Percentiles rank a stretch among this genome's conserved stretches.
Evolutionary conservation across 805 yeast species (phyloP).

Genomic region (Saccharomycopsis babjevae): DNA sequence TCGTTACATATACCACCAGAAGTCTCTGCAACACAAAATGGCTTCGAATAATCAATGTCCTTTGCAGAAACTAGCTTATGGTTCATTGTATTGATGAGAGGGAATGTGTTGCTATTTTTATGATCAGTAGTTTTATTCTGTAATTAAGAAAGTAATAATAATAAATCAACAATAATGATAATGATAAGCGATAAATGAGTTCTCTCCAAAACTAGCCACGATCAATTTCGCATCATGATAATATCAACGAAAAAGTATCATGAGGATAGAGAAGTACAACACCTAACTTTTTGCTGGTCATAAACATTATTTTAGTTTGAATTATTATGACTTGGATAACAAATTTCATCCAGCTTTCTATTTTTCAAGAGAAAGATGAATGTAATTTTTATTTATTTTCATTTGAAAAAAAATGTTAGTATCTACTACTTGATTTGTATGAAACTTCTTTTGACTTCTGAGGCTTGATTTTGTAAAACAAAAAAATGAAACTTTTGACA

Average conservation of each 20-base stretch:
- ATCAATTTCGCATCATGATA: not conserved
- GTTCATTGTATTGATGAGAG: not conserved
- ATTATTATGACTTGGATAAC: not conserved
- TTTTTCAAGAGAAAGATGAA: not conserved
- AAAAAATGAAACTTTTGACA: no score
- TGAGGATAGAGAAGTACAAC: no score
- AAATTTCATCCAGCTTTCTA: not conserved
- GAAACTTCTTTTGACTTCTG: no score
- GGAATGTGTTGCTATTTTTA: not conserved
- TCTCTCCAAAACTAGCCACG: not conserved
- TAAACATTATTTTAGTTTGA: not conserved
- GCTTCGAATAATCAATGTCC: constrained; percentile 8
- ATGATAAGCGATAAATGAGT: not conserved
- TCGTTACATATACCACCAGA: constrained; percentile 17
- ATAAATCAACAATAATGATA: not conserved
- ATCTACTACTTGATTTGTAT: not conserved
- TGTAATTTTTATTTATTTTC: not conserved
- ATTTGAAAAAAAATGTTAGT: not conserved
- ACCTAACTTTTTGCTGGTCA: not conserved
- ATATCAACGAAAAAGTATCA: not conserved
- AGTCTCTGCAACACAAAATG: constrained; percentile 11
- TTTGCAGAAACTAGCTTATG: not conserved
- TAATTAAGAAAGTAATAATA: not conserved
- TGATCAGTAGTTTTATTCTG: not conserved
- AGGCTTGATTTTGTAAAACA: no score